phyloP scores from a whole-genome alignment of 257 asterid genomes.

The Jacaranda mimosifolia region DNA sequence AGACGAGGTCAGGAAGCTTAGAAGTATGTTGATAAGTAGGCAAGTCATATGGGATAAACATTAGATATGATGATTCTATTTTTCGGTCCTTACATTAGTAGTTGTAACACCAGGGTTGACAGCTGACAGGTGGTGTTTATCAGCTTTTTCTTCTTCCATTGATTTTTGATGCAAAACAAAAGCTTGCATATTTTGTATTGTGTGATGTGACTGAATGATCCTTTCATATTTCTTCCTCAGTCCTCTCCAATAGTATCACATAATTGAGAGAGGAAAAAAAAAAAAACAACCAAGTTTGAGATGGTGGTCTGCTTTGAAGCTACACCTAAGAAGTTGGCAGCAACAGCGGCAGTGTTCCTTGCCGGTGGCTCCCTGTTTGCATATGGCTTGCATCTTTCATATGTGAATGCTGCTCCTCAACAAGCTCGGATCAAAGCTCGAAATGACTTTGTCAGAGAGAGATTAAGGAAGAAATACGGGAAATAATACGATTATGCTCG shows the following conservation, averaged over 20 bases:
- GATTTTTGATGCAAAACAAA: not conserved
- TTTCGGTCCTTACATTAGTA: not conserved
- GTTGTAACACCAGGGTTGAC: not conserved
- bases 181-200: not conserved
- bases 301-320: slow-evolving; percentile 74
- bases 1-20: not conserved
- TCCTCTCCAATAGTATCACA: not conserved
- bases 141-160: not conserved
- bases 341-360: slow-evolving; percentile 53
- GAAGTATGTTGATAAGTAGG: not conserved
- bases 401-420: slow-evolving; percentile 71
- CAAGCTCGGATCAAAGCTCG: slow-evolving; percentile 84
- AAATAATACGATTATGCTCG: slow-evolving; percentile 28
- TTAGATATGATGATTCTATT: not conserved
- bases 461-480: slow-evolving; percentile 64
- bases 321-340: slow-evolving; percentile 54
- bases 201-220: slow-evolving; percentile 6
- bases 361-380: slow-evolving; percentile 61
- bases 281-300: slow-evolving; percentile 11
- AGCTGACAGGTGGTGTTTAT: not conserved
- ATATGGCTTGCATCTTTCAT: slow-evolving; percentile 66
- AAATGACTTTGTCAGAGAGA: slow-evolving; percentile 65
- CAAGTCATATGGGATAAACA: not conserved
- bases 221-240: slow-evolving; percentile 23
- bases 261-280: slow-evolving; percentile 9